Evolutionary conservation across 202 grass and related monocot species (phyloP), one percentile per base, ranked within the genome.

Genomic region (Dendrocalamus latiflorus): DNA sequence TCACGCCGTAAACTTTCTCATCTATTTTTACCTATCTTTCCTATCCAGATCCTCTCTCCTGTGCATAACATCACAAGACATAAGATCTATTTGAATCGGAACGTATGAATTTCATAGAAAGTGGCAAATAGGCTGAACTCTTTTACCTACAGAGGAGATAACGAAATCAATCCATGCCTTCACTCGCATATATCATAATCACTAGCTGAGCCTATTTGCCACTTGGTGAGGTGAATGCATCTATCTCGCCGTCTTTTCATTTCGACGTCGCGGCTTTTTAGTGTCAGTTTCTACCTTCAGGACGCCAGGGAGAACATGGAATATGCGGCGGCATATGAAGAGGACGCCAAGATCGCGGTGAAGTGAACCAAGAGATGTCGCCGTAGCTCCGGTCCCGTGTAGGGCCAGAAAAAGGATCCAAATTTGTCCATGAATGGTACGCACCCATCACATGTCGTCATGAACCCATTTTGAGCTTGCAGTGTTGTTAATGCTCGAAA

Each of bases 261-360:
- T 3, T 89, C 82, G 28, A 77, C 83, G 72, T 85, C 87, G 26
- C 0, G 4, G 26, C 65, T 11, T 76, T 76, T 85, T 1, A 2
- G 63, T 1, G 42, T 21, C 74, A n/a, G 56, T 15, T 39, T 80
- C 43, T 4, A 25, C 33, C 80, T 26, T 6, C 69, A 6, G 63
- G 63, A 9, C 21, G 50, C 2, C 11, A 3, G 66, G 70, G 8
- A 6, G 42, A 9, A 12, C 3, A 55, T 37, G 70, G 87, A 85
- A 89, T 85, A 89, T 89, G 82, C 87, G 77, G 77, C 82, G 82
- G 82, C 82, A 65, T 85, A 85, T 71, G n/a, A 18, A 18, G 57
- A 36, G 53, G 18, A 33, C 63, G 78, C 76, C 85, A 0, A 2
- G 10, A 1, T 54, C 57, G 39, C 10, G 11, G 11, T 25, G 38